These are phyloP conservation scores for Penicillium silybi DNA, from an alignment of 495 filamentous ascomycete genomes.

Conservation along the genomic window DNA sequence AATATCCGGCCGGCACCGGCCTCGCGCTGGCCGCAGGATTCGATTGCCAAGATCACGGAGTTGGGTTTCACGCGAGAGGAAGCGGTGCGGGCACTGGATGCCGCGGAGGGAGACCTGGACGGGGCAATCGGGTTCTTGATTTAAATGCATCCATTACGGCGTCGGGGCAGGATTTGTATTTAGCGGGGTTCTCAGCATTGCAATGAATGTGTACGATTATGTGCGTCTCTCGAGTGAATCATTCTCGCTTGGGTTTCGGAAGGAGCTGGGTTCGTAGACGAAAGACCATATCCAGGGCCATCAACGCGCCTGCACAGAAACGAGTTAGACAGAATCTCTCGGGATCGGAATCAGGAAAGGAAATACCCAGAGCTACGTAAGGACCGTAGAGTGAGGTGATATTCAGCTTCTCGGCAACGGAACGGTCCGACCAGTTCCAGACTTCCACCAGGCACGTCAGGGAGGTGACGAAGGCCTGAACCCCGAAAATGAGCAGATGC, in stretches of 20 bases:
- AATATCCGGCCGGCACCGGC: slow-evolving; percentile 32
- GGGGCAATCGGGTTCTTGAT: slow-evolving; percentile 69
- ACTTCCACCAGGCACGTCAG: slow-evolving; percentile 62
- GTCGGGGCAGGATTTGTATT: slow-evolving; percentile 12
- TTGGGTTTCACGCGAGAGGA: slow-evolving; percentile 76
- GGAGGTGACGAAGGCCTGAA: slow-evolving; percentile 70
- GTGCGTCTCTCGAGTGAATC: not conserved
- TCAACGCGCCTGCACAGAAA: slow-evolving; percentile 42
- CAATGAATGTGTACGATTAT: slow-evolving; percentile 23
- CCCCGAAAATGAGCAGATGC: slow-evolving; percentile 63
- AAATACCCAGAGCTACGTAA: slow-evolving; percentile 64
- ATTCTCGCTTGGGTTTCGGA: slow-evolving; percentile 35
- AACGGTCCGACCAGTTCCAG: slow-evolving; percentile 54
- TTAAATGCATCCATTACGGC: slow-evolving; percentile 8
- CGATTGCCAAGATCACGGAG: slow-evolving; percentile 62
- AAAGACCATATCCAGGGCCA: slow-evolving; percentile 53
- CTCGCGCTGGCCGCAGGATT: slow-evolving; percentile 39
- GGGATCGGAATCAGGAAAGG: slow-evolving; percentile 30
- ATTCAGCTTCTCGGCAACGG: slow-evolving; percentile 51
- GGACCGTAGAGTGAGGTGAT: slow-evolving; percentile 63
- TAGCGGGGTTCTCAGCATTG: slow-evolving; percentile 21
- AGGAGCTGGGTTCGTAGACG: slow-evolving; percentile 36
- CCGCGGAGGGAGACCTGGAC: slow-evolving; percentile 80
- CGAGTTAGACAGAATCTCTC: not conserved
- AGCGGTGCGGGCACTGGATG: slow-evolving; percentile 75